Evolutionary conservation across 352 stramenopile genomes (phyloP), one percentile per base, ranked within the genome.

Genomic region (Phytophthora sp.): DNA sequence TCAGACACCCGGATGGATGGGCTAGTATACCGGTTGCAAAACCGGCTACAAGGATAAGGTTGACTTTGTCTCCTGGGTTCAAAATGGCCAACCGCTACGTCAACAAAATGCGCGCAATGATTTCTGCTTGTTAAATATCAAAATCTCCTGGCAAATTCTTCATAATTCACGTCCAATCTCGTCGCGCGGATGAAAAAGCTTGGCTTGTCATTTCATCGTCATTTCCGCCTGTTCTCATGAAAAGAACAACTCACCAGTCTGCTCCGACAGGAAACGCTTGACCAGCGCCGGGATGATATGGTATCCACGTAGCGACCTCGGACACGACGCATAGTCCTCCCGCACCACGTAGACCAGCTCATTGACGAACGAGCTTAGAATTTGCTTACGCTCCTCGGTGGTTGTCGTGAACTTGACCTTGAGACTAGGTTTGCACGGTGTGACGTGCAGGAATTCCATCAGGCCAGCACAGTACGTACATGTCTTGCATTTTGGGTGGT

Each of bases 381-480:
- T 78, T 16, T 20, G n/a, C 54, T 82, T 82, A 35, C 76, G 76
- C 49, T 72, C 66, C 20, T 85, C 74, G 3, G 73, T 76, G 16
- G 64, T 75, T 8, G 77, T 77, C 29, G 69, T 77, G 56, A 82
- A 79, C 63, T 82, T 85, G 65, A 82, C 77, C 46, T 75, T 76
- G 30, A 85, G 63, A 62, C 62, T 77, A 23, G 77, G 77, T 71
- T 82, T 80, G 52, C 52, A 67, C 24, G 72, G 58, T 38, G 68
- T 74, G 39, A 66, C 30, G 15, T 74, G 65, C 57, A 90, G 71
- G 58, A 84, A 86, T 30, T 78, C 61, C 29, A 77, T 52, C 44
- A 90, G 66, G 31, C 47, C 54, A 4, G 63, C 49, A 69, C 81
- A 90, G 62, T 88, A 90, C 18, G 42, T 31, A 59, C 81, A 90